Percentiles rank a stretch among this genome's conserved stretches.
Conservation (phyloP, 208 protist genomes). For the Acanthamoeba triangularis region DNA sequence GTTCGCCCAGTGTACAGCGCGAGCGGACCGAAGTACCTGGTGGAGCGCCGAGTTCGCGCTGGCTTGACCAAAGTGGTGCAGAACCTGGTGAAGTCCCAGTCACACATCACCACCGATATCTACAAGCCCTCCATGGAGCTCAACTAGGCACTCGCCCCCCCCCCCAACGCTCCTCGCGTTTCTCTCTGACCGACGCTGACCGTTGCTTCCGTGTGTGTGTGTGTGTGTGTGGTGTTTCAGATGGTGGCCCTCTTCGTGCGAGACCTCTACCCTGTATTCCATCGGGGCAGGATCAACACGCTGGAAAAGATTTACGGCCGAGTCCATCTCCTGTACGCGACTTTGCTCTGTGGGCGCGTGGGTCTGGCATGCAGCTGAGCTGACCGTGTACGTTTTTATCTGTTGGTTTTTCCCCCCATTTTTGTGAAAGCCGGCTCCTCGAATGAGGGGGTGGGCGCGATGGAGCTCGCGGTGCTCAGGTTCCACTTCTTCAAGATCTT, state of each 20-base stretch:
- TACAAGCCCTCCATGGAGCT: conserved; percentile 77
- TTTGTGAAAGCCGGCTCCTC: neutral
- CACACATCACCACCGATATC: conserved; percentile 66
- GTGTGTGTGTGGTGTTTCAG: neutral
- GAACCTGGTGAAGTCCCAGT: conserved; percentile 72
- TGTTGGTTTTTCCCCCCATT: no score
- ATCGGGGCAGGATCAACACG: conserved; percentile 70
- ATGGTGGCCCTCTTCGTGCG: conserved; percentile 71
- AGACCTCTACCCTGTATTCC: conserved; percentile 69
- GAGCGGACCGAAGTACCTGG: conserved; percentile 58
- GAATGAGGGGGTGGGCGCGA: conserved; percentile 1
- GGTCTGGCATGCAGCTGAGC: neutral
- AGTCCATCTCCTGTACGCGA: conserved; percentile 29
- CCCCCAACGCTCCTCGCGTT: neutral
- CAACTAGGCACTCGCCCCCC: neutral
- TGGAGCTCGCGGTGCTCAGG: conserved; percentile 79
- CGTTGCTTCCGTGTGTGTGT: no score
- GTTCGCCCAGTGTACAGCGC: neutral
- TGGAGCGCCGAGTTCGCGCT: conserved; percentile 50
- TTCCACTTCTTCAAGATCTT: conserved; percentile 88
- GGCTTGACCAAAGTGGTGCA: conserved; percentile 74
- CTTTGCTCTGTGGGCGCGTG: neutral
- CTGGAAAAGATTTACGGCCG: conserved; percentile 53
- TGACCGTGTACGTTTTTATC: neutral
- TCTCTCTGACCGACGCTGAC: neutral